These are phyloP conservation scores for Mucor lusitanicus DNA, from an alignment of 371 early-diverging fungal species.

Conservation along the genomic window DNA sequence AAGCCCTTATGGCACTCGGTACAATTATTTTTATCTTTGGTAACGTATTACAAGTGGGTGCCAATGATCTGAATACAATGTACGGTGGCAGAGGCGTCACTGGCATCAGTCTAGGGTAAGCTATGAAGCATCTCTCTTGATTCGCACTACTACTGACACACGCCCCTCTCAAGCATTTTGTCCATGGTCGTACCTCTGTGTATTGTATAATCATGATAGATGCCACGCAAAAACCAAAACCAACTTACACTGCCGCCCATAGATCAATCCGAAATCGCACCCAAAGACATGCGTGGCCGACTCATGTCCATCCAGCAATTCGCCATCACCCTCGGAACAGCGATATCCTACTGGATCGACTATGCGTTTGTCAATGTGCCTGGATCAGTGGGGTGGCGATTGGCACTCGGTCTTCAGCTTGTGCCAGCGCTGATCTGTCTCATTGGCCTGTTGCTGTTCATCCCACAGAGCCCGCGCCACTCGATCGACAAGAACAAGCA, in stretches of 20 bases:
- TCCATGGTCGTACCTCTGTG: constrained; percentile 89
- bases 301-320: constrained; percentile 89
- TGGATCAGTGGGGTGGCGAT: constrained; percentile 56
- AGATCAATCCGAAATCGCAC: constrained; percentile 89
- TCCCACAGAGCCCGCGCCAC: constrained; percentile 67
- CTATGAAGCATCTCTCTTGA: neutral
- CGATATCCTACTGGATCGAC: constrained; percentile 42
- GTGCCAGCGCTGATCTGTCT: constrained; percentile 38
- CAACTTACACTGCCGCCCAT: neutral
- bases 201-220: constrained; percentile 18
- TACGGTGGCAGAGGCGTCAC: constrained; percentile 77
- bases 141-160: too few relatives aligned
- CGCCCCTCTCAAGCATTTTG: constrained; percentile 45
- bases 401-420: constrained; percentile 45
- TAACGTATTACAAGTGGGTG: constrained; percentile 69
- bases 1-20: constrained; percentile 70
- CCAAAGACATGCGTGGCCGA: constrained; percentile 83
- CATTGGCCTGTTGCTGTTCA: constrained; percentile 22
- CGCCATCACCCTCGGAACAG: constrained; percentile 72
- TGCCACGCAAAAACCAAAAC: neutral
- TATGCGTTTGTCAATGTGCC: constrained; percentile 31
- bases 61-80: constrained; percentile 56
- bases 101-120: constrained; percentile 85
- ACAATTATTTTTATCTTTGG: constrained; percentile 75
- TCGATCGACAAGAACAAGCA: constrained; percentile 55